Conservation (phyloP, 768 basidiomycete species). For the Lentinula lateritia region DNA sequence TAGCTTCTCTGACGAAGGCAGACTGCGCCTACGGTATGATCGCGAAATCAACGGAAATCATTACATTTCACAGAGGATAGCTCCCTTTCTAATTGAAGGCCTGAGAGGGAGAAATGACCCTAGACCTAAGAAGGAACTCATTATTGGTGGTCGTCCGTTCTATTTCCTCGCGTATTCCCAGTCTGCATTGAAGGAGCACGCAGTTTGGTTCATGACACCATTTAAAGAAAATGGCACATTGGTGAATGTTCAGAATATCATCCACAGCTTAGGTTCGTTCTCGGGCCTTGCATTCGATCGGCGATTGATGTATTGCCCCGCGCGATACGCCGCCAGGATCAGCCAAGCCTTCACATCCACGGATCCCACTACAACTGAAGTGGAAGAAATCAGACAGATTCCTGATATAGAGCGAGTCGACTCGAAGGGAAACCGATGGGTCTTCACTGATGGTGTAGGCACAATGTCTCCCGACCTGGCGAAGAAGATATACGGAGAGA, state of each 20-base stretch:
- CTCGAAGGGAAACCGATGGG: not conserved
- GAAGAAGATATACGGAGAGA: slow-evolving; percentile 16
- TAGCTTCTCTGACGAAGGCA: slow-evolving; percentile 53
- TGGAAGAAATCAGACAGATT: slow-evolving; percentile 39
- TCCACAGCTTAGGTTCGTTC: slow-evolving; percentile 50
- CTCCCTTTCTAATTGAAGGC: slow-evolving; percentile 24
- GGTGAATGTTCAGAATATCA: slow-evolving; percentile 43
- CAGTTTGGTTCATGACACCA: slow-evolving; percentile 63
- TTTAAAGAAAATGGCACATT: slow-evolving; percentile 30
- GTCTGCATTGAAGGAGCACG: slow-evolving; percentile 63
- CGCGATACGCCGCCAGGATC: slow-evolving; percentile 65
- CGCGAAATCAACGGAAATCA: not conserved
- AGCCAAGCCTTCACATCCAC: slow-evolving; percentile 75
- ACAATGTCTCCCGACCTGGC: slow-evolving; percentile 58
- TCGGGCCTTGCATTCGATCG: slow-evolving; percentile 38
- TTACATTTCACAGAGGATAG: slow-evolving; percentile 46
- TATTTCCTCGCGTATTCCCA: slow-evolving; percentile 68
- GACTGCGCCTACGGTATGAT: slow-evolving; percentile 38
- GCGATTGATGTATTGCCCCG: slow-evolving; percentile 49
- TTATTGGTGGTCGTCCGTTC: slow-evolving; percentile 50
- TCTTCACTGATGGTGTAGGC: slow-evolving; percentile 72
- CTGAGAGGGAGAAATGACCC: too few relatives aligned
- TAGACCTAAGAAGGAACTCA: slow-evolving; percentile 28
- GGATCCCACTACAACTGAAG: slow-evolving; percentile 41
- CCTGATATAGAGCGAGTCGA: slow-evolving; percentile 27